Conservation (phyloP, 129 eudicot species). For the Lactuca sativa region DNA sequence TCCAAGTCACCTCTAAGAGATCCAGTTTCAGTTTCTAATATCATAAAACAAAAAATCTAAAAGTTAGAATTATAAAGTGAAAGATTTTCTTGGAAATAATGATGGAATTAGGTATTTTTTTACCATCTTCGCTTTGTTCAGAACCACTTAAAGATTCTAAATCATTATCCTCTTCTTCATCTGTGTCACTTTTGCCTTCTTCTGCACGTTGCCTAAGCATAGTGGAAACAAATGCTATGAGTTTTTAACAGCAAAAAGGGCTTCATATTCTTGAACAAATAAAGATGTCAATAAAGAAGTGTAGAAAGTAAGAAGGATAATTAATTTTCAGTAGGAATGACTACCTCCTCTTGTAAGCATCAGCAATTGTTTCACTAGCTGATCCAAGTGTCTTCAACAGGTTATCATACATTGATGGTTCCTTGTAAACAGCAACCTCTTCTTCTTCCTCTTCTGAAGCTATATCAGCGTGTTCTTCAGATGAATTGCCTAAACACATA, state of each 20-base stretch:
- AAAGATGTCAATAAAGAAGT: not conserved
- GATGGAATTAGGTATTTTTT: constrained; percentile 10
- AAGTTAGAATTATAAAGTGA: constrained; percentile 7
- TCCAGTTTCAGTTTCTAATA: constrained; percentile 39
- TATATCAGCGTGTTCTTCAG: constrained; percentile 38
- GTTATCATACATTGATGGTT: constrained; percentile 62
- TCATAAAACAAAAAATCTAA: not conserved
- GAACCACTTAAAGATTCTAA: constrained; percentile 36
- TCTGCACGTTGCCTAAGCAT: constrained; percentile 63
- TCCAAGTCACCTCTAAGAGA: constrained; percentile 31
- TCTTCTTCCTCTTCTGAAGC: constrained; percentile 55
- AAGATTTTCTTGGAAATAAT: not conserved
- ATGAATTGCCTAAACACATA: constrained; percentile 30
- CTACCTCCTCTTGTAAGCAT: constrained; percentile 62
- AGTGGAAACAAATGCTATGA: constrained; percentile 15
- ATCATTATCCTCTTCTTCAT: constrained; percentile 53
- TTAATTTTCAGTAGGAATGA: not conserved
- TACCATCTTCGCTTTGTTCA: constrained; percentile 47
- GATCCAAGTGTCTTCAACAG: constrained; percentile 58
- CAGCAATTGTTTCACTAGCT: constrained; percentile 43
- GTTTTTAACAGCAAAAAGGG: not conserved
- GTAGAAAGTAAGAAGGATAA: not conserved
- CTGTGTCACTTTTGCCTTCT: constrained; percentile 78
- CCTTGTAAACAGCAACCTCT: constrained; percentile 40
- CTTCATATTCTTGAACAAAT: not conserved